Conservation (phyloP, 2,329 filamentous ascomycete species). For the Penicillium sp. region DNA sequence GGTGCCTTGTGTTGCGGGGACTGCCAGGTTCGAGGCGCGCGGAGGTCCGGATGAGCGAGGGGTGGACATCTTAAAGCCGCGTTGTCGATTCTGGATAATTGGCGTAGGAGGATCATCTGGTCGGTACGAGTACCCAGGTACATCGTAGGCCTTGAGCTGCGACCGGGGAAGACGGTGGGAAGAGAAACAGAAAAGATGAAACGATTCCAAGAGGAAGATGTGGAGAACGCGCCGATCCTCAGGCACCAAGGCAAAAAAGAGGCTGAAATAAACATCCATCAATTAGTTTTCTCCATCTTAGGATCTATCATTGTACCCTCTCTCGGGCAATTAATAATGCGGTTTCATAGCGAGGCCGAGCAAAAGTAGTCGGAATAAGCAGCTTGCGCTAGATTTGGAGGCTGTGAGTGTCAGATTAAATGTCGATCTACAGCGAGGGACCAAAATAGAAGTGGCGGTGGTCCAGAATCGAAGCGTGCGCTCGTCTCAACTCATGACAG, state of each 20-base stretch:
- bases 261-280: conserved; percentile 1
- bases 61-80: conserved; percentile 27
- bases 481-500: conserved; percentile 13
- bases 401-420: background rate
- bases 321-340: background rate
- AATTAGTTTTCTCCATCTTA: background rate
- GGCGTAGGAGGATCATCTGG: conserved; percentile 18
- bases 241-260: conserved; percentile 7
- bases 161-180: background rate
- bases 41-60: conserved; percentile 26
- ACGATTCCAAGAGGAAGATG: background rate
- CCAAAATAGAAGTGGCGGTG: conserved; percentile 19
- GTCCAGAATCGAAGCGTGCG: conserved; percentile 12
- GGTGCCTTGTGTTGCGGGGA: conserved; percentile 64
- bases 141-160: background rate
- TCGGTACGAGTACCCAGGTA: background rate
- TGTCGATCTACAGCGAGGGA: background rate
- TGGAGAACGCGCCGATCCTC: conserved; percentile 6
- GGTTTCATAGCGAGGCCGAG: background rate
- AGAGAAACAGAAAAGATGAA: conserved; percentile 1
- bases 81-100: conserved; percentile 20
- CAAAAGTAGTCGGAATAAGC: background rate
- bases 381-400: background rate
- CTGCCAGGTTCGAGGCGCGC: conserved; percentile 25
- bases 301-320: background rate